A percentile compares a stretch with the other conserved stretches of the same genome.
phyloP scores from a whole-genome alignment of 805 yeast species.

The Suhomyces pyralidae region DNA sequence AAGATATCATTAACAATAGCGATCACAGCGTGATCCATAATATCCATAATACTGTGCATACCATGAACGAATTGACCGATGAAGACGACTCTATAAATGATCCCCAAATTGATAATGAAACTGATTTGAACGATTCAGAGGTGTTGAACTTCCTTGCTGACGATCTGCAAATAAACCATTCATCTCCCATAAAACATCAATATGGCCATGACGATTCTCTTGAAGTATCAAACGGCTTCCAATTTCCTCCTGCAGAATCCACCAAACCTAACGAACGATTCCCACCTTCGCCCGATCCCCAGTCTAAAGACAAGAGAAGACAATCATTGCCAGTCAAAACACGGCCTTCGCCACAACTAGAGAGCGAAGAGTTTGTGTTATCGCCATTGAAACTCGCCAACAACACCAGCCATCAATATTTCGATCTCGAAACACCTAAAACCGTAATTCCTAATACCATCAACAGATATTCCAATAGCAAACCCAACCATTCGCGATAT shows the following conservation, averaged over 20 bases:
- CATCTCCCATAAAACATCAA: constrained; percentile 25
- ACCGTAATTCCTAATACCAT: not conserved
- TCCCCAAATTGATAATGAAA: not conserved
- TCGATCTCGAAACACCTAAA: constrained; percentile 9
- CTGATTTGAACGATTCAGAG: constrained; percentile 13
- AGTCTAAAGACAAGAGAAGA: constrained; percentile 23
- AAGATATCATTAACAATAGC: not conserved
- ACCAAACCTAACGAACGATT: constrained; percentile 11
- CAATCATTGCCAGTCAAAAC: constrained; percentile 36
- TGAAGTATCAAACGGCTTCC: constrained; percentile 20
- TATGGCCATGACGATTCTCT: constrained; percentile 14
- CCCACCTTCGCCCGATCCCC: constrained; percentile 37
- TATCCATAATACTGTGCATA: constrained; percentile 13
- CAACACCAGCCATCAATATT: constrained; percentile 12
- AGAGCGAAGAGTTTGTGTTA: constrained; percentile 34
- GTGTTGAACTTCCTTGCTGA: constrained; percentile 23
- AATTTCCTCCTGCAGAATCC: constrained; percentile 22
- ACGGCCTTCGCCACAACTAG: constrained; percentile 18
- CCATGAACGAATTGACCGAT: constrained; percentile 21
- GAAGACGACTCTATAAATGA: constrained; percentile 10
- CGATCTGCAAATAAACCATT: constrained; percentile 18
- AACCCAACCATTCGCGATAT: constrained; percentile 36
- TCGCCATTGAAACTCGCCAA: constrained; percentile 41
- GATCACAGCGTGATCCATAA: constrained; percentile 5
- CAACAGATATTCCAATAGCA: constrained; percentile 28